A percentile compares a stretch with the other conserved stretches of the same genome.
Conservation (phyloP, 176 grass and related monocot genomes). For the Olyra latifolia region DNA sequence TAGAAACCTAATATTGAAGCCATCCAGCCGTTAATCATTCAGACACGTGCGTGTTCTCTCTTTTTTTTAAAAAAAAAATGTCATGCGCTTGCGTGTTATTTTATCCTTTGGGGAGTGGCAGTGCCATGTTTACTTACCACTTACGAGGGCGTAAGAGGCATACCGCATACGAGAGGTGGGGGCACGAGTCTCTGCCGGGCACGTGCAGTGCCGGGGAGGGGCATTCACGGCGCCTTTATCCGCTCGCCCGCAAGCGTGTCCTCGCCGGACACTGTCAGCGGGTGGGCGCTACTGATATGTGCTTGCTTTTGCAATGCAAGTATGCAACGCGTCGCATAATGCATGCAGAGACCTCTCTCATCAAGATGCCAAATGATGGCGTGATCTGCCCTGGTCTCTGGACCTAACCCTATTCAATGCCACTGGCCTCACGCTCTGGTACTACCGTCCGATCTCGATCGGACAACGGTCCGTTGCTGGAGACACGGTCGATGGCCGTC, state of each 20-base stretch:
- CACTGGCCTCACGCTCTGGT: not conserved
- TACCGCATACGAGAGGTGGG: not conserved
- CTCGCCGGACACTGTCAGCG: not conserved
- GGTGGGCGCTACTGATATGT: not conserved
- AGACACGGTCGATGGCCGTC: not conserved
- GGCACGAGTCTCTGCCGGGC: not conserved
- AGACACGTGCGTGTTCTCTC: too few species aligned
- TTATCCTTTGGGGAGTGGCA: too few species aligned
- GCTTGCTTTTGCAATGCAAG: not conserved
- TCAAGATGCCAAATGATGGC: conserved; percentile 4
- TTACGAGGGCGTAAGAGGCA: not conserved
- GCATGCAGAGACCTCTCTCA: not conserved
- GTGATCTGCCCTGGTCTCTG: conserved; percentile 4
- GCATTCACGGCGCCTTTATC: conserved; percentile 26
- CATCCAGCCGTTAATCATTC: too few species aligned
- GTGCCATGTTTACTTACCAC: too few species aligned
- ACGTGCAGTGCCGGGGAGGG: conserved; percentile 31
- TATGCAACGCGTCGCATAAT: not conserved
- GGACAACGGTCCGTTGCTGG: not conserved
- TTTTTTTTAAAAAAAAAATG: too few species aligned
- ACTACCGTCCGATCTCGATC: conserved; percentile 22
- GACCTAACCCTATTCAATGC: conserved; percentile 23
- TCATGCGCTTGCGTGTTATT: too few species aligned
- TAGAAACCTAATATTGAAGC: too few species aligned
- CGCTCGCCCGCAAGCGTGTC: not conserved